These are phyloP conservation scores for Carex scoparia DNA, from an alignment of 176 grass and related monocot genomes.

Conservation along the genomic window DNA sequence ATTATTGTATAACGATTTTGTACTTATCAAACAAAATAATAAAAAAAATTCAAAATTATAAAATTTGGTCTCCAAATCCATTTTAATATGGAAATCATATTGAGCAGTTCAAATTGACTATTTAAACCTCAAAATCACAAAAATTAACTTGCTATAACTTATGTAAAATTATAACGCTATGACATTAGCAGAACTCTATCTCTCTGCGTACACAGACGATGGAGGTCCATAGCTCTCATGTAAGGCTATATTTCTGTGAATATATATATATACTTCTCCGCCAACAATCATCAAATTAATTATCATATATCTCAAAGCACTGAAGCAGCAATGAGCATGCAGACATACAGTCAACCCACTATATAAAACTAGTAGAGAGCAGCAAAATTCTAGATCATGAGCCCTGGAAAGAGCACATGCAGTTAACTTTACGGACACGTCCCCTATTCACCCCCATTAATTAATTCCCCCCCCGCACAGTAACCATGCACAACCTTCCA, in stretches of 20 bases:
- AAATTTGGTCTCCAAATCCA: too few species aligned
- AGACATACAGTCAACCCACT: slow-evolving; percentile 16
- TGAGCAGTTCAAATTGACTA: too few species aligned
- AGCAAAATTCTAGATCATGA: slow-evolving; percentile 12
- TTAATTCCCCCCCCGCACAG: not conserved
- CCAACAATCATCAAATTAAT: not conserved
- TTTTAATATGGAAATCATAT: too few species aligned
- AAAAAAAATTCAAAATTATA: too few species aligned
- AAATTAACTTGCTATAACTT: too few species aligned
- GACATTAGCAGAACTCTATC: too few species aligned
- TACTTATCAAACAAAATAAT: too few species aligned
- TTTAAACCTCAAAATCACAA: too few species aligned
- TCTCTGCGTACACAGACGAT: too few species aligned
- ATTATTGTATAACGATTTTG: too few species aligned
- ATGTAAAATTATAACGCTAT: too few species aligned
- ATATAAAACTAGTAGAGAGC: not conserved
- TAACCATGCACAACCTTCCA: not conserved
- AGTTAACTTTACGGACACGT: slow-evolving; percentile 3
- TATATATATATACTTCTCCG: not conserved
- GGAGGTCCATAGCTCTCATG: not conserved
- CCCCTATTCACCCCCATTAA: not conserved
- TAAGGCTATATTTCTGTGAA: not conserved
- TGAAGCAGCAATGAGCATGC: not conserved
- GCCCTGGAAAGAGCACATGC: slow-evolving; percentile 19
- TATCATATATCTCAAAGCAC: not conserved